phyloP scores from a whole-genome alignment of 495 filamentous ascomycete genomes.

The Aspergillus bridgeri region DNA sequence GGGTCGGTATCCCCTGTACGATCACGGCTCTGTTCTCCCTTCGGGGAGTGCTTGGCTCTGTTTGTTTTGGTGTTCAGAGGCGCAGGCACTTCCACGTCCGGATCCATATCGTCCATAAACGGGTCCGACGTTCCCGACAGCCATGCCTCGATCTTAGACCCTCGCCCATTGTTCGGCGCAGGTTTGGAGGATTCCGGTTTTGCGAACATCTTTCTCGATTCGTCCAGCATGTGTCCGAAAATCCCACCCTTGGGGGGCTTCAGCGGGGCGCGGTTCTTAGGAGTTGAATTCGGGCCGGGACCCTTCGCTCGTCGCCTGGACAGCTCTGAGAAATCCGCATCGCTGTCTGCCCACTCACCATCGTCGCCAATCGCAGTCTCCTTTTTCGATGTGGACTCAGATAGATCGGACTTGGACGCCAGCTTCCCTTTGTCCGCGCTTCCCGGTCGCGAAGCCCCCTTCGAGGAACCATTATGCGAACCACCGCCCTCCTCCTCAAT shows the following conservation, averaged over 20 bases:
- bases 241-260: slow-evolving; percentile 47
- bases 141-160: slow-evolving; percentile 72
- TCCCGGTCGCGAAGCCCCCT: slow-evolving; percentile 15
- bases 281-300: slow-evolving; percentile 10
- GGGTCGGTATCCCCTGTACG: slow-evolving; percentile 20
- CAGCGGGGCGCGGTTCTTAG: slow-evolving; percentile 13
- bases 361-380: slow-evolving; percentile 31
- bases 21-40: slow-evolving; percentile 18
- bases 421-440: slow-evolving; percentile 15
- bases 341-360: slow-evolving; percentile 40
- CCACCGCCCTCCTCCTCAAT: slow-evolving; percentile 16
- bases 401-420: slow-evolving; percentile 22
- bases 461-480: slow-evolving; percentile 10
- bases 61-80: slow-evolving; percentile 41
- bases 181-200: slow-evolving; percentile 48
- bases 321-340: slow-evolving; percentile 45
- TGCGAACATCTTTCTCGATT: slow-evolving; percentile 53
- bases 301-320: slow-evolving; percentile 40
- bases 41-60: slow-evolving; percentile 26
- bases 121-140: slow-evolving; percentile 69
- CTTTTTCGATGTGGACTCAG: slow-evolving; percentile 23
- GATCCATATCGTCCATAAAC: slow-evolving; percentile 58
- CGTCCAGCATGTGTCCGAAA: slow-evolving; percentile 48
- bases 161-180: slow-evolving; percentile 26
- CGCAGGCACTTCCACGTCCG: slow-evolving; percentile 42